Evolutionary conservation across 2,329 filamentous ascomycete species (phyloP).

Genomic region (Cryphonectria naterciae): DNA sequence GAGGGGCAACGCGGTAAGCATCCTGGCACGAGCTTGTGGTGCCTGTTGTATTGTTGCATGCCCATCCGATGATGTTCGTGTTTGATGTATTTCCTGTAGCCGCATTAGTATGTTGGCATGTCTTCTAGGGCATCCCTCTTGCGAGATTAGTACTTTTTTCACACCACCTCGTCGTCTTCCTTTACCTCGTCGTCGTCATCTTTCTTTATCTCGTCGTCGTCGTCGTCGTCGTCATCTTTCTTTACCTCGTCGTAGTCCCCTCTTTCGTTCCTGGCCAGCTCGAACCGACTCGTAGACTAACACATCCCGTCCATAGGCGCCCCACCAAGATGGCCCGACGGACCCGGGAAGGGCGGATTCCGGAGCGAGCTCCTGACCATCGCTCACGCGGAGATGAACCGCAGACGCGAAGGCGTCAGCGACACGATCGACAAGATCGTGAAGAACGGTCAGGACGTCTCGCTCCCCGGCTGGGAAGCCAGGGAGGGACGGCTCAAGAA

Average conservation of each 20-base stretch:
- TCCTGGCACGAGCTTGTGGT: neutral
- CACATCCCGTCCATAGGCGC: neutral
- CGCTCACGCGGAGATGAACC: neutral
- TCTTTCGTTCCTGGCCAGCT: neutral
- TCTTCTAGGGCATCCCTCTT: neutral
- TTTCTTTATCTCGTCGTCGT: neutral
- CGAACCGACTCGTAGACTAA: neutral
- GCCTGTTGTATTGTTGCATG: neutral
- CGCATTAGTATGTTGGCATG: neutral
- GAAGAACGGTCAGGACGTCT: neutral
- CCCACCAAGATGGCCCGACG: neutral
- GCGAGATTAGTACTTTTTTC: neutral
- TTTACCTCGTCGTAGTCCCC: neutral
- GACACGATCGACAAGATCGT: neutral
- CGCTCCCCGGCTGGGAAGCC: neutral
- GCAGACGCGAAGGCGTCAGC: neutral
- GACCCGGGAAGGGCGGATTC: neutral
- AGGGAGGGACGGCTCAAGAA: neutral
- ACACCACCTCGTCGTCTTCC: neutral
- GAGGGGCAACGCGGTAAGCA: neutral
- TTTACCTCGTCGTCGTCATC: neutral
- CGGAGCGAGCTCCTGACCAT: neutral
- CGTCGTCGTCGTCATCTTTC: neutral
- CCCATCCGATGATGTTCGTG: neutral
- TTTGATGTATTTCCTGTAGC: neutral